These are phyloP conservation scores for Plectranthus barbatus DNA, from an alignment of 257 asterid species.

Conservation along the genomic window DNA sequence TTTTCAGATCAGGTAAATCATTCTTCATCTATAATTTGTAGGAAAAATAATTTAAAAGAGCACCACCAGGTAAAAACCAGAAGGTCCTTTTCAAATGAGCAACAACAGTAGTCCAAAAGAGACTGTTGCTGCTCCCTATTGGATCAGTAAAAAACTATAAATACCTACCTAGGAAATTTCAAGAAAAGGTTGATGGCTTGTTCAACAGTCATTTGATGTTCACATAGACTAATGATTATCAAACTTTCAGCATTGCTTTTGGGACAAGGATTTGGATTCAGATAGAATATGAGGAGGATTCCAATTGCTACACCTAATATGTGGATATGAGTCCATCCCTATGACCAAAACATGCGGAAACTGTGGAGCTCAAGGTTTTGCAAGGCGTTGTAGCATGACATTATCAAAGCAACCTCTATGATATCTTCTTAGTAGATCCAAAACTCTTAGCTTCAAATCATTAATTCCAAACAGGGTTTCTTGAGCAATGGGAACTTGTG, in stretches of 20 bases:
- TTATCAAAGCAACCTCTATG: neutral
- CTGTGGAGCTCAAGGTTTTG: neutral
- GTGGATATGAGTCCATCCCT: neutral
- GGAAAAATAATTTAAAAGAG: neutral
- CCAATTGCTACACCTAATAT: neutral
- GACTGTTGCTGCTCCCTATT: neutral
- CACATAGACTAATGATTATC: neutral
- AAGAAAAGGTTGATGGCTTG: neutral
- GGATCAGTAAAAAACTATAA: neutral
- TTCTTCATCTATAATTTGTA: neutral
- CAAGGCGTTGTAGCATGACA: neutral
- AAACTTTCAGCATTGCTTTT: neutral
- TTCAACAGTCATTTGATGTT: neutral
- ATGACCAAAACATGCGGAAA: neutral
- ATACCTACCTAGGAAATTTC: neutral
- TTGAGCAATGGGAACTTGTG: neutral
- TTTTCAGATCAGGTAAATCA: neutral
- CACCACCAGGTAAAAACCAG: neutral
- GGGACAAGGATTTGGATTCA: neutral
- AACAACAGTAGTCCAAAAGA: neutral
- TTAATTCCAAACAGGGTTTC: neutral
- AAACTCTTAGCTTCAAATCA: neutral
- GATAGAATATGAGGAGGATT: neutral
- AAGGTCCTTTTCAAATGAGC: neutral
- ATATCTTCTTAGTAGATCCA: no score